Percentiles rank a stretch among this genome's conserved stretches.
phyloP scores from a whole-genome alignment of 2,329 filamentous ascomycete genomes.

The Trichoderma pleuroti region DNA sequence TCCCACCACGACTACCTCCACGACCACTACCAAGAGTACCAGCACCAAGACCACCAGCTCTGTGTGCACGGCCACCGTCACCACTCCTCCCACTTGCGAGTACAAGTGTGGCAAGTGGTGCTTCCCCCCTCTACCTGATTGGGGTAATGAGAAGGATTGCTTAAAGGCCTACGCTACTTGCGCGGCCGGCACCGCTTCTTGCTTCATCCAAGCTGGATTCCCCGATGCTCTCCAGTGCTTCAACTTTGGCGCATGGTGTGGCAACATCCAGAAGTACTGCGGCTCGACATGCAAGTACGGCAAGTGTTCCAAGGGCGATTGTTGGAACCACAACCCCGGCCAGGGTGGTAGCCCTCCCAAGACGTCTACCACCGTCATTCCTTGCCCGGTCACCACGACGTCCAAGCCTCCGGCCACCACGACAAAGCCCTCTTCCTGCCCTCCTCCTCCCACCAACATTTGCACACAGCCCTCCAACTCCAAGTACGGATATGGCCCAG shows the following conservation, averaged over 20 bases:
- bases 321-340: conserved; percentile 35
- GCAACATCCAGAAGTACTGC: conserved; percentile 45
- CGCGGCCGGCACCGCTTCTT: conserved; percentile 46
- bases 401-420: conserved; percentile 31
- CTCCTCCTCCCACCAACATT: conserved; percentile 49
- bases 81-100: conserved; percentile 48
- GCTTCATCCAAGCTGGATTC: conserved; percentile 50
- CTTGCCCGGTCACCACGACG: conserved; percentile 35
- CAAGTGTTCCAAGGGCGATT: conserved; percentile 42
- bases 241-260: conserved; percentile 49
- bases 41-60: conserved; percentile 33
- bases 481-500: conserved; percentile 64
- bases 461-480: conserved; percentile 53
- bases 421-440: conserved; percentile 35
- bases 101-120: conserved; percentile 55
- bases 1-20: conserved; percentile 25
- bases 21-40: conserved; percentile 26
- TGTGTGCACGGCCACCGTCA: conserved; percentile 47
- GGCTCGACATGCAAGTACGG: conserved; percentile 33
- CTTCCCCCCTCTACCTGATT: conserved; percentile 47
- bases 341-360: conserved; percentile 24
- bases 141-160: conserved; percentile 42
- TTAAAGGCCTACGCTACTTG: conserved; percentile 42
- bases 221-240: conserved; percentile 49
- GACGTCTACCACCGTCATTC: conserved; percentile 35